Percentiles rank a stretch among this genome's conserved stretches.
Conservation (phyloP, 202 grass and related monocot genomes). For the Schoenoplectus triqueter region DNA sequence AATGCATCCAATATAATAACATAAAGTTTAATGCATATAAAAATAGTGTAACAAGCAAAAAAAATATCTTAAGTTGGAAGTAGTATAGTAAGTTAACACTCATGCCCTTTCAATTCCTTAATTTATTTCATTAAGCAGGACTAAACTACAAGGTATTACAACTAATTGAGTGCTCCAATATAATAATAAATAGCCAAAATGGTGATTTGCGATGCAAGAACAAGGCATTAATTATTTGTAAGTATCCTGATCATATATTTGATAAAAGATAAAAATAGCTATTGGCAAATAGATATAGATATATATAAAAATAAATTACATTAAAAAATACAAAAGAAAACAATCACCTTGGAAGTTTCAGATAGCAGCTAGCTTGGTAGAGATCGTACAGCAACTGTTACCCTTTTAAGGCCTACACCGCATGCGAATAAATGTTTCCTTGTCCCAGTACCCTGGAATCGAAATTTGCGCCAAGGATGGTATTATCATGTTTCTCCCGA, state of each 20-base stretch:
- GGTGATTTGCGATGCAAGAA: background rate
- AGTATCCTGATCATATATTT: background rate
- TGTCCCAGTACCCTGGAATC: conserved; percentile 12
- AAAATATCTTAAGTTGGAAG: background rate
- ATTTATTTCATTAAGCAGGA: background rate
- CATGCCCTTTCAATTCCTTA: background rate
- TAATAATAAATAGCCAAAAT: background rate
- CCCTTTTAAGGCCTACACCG: conserved; percentile 17
- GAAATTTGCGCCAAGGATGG: conserved; percentile 9
- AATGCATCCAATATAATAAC: background rate
- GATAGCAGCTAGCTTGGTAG: background rate
- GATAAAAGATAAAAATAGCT: background rate
- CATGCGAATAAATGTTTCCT: conserved; percentile 34
- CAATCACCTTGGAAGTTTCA: conserved; percentile 25
- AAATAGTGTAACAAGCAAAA: conserved; percentile 9
- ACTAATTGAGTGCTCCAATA: background rate
- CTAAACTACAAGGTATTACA: background rate
- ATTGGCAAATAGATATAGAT: background rate
- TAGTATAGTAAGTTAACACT: conserved; percentile 19
- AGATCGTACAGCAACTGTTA: conserved; percentile 11
- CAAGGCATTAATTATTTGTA: background rate
- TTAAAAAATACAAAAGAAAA: conserved; percentile 22
- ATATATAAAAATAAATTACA: background rate
- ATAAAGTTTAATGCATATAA: background rate
- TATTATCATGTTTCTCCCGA: background rate